A percentile compares a stretch with the other conserved stretches of the same genome.
phyloP scores from a whole-genome alignment of 2,329 filamentous ascomycete genomes.

The Neopestalotiopsis clavispora region DNA sequence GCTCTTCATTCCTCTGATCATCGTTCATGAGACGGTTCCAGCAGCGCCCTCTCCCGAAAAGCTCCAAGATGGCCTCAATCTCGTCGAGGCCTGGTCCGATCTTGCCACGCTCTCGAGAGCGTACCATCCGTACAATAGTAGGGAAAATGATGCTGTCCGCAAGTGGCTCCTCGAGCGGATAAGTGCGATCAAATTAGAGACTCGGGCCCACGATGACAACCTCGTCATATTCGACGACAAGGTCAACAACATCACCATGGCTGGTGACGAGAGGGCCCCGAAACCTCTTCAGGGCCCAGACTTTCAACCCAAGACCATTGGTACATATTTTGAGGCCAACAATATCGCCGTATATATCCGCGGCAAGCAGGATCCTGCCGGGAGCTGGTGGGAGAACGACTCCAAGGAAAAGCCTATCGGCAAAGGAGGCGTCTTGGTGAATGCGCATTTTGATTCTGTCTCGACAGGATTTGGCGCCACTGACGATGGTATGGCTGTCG shows the following conservation, averaged over 20 bases:
- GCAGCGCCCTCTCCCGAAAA: conserved; percentile 52
- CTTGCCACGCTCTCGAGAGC: conserved; percentile 74
- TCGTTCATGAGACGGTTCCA: conserved; percentile 79
- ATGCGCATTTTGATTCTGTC: conserved; percentile 91
- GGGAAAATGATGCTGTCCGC: conserved; percentile 79
- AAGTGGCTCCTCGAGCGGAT: conserved; percentile 76
- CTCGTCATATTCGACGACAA: conserved; percentile 74
- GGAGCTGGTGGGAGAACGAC: conserved; percentile 71
- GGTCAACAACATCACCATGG: conserved; percentile 68
- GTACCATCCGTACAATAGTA: conserved; percentile 90
- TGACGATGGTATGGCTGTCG: conserved; percentile 89
- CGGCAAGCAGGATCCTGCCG: conserved; percentile 74
- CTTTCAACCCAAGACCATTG: conserved; percentile 28
- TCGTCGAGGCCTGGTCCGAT: conserved; percentile 87
- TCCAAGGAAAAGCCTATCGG: conserved; percentile 53
- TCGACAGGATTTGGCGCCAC: conserved; percentile 92
- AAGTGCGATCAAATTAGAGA: conserved; percentile 69
- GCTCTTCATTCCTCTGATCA: conserved; percentile 72
- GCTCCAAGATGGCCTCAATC: conserved; percentile 71
- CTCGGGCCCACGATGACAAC: conserved; percentile 50
- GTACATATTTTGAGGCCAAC: conserved; percentile 87
- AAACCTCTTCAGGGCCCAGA: conserved; percentile 6
- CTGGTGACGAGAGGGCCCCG: conserved; percentile 4
- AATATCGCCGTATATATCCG: conserved; percentile 93
- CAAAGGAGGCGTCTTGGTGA: conserved; percentile 84